Evolutionary conservation across 164 flowering plant genomes (phyloP).

Genomic region (Cinnamomum chago): DNA sequence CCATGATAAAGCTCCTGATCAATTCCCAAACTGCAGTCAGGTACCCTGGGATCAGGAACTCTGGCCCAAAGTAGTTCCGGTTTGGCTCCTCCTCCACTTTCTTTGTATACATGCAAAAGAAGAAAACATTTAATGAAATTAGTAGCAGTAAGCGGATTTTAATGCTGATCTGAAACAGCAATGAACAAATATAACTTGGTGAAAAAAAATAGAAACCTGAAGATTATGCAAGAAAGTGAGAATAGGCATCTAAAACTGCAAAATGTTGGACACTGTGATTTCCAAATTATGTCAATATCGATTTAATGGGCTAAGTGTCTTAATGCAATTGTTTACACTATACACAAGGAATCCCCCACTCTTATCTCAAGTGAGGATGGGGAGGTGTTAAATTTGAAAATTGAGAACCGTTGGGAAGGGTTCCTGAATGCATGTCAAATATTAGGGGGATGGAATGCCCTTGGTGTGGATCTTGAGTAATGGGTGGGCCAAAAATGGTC

Average conservation of each 20-base stretch:
- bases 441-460: no score
- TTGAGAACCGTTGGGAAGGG: no score
- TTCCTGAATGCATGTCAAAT: no score
- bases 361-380: no score
- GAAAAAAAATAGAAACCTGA: not conserved
- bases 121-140: not conserved
- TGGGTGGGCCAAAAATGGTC: no score
- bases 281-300: no score
- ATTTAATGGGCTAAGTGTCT: no score
- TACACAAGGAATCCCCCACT: no score
- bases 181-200: not conserved
- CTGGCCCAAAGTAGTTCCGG: constrained; percentile 62
- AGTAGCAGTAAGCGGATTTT: not conserved
- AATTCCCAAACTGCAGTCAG: constrained; percentile 68
- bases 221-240: not conserved
- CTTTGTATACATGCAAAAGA: constrained; percentile 21
- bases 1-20: constrained; percentile 45
- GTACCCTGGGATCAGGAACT: constrained; percentile 42
- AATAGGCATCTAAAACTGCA: not conserved
- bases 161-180: not conserved
- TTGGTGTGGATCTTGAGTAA: no score
- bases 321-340: no score
- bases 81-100: constrained; percentile 55
- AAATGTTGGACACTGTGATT: no score
- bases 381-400: no score